Conservation (phyloP, 805 yeast species). For the Cyberlindnera maclurae region DNA sequence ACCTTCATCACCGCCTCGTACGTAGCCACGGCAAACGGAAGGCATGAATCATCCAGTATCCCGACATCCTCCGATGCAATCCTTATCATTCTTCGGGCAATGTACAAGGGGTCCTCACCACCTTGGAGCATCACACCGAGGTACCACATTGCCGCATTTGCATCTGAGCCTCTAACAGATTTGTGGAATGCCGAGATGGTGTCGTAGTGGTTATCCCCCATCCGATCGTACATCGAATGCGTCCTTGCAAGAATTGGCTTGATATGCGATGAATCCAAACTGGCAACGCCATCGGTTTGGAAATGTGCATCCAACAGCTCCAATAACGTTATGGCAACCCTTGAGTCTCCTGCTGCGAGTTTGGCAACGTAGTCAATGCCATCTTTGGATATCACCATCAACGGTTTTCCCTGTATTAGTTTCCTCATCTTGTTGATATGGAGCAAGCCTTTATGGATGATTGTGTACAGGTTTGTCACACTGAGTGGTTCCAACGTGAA, state of each 20-base stretch:
- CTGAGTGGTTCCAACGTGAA: conserved; percentile 56
- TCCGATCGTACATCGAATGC: conserved; percentile 67
- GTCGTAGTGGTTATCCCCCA: conserved; percentile 92
- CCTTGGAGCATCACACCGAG: conserved; percentile 83
- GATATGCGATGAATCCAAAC: conserved; percentile 18
- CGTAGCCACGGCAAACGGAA: conserved; percentile 82
- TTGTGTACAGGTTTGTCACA: conserved; percentile 39
- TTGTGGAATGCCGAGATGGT: conserved; percentile 95
- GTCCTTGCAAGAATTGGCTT: conserved; percentile 40
- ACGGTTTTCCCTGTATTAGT: conserved; percentile 40
- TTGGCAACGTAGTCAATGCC: conserved; percentile 63
- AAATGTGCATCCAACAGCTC: conserved; percentile 43
- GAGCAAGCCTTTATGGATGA: conserved; percentile 52
- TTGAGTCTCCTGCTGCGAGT: conserved; percentile 81
- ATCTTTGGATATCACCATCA: conserved; percentile 45
- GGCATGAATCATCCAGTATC: conserved; percentile 67
- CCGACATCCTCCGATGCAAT: conserved; percentile 97
- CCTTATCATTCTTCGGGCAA: conserved; percentile 85
- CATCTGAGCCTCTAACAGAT: conserved; percentile 80
- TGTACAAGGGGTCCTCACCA: conserved; percentile 89
- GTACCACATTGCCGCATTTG: conserved; percentile 86
- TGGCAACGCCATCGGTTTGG: conserved; percentile 4
- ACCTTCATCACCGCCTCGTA: conserved; percentile 83
- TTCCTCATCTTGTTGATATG: conserved; percentile 54
- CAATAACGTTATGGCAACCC: conserved; percentile 72